Percentiles rank a stretch among this genome's conserved stretches.
phyloP scores from a whole-genome alignment of 164 flowering plant species.

The Buxus sempervirens region DNA sequence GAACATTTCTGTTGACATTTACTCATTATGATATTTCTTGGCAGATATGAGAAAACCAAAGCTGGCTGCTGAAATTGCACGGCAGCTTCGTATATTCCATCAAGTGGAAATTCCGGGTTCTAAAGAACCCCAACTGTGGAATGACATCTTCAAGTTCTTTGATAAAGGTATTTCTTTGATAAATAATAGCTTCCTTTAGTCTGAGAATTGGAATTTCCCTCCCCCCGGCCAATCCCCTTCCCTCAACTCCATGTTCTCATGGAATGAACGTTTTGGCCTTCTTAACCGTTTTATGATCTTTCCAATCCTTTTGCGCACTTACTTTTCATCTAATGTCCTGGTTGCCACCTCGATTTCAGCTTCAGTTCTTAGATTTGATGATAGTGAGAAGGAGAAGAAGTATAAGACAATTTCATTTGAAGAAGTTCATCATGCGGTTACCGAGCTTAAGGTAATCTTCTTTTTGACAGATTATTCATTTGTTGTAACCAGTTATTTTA shows the following conservation, averaged over 20 bases:
- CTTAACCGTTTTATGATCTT: neutral
- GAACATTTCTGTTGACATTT: slow-evolving; percentile 8
- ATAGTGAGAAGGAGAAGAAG: slow-evolving; percentile 58
- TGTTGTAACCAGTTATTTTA: neutral
- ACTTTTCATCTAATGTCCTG: slow-evolving; percentile 4
- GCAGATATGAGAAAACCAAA: slow-evolving; percentile 84
- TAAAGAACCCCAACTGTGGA: slow-evolving; percentile 92
- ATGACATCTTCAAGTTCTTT: slow-evolving; percentile 67
- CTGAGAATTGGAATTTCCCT: neutral
- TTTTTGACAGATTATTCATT: neutral
- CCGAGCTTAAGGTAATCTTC: slow-evolving; percentile 65
- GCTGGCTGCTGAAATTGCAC: slow-evolving; percentile 85
- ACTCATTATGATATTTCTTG: slow-evolving; percentile 10
- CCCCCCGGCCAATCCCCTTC: too few relatives aligned
- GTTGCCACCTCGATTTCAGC: slow-evolving; percentile 48
- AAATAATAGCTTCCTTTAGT: slow-evolving; percentile 1
- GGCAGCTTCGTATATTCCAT: slow-evolving; percentile 75
- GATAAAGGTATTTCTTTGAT: slow-evolving; percentile 51
- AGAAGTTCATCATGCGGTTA: slow-evolving; percentile 55
- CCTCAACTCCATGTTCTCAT: too few relatives aligned
- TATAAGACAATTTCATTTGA: slow-evolving; percentile 68
- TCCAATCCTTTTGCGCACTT: neutral
- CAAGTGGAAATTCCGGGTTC: slow-evolving; percentile 84
- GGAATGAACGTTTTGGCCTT: too few relatives aligned
- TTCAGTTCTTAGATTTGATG: slow-evolving; percentile 73